Evolutionary conservation across 2,329 filamentous ascomycete species (phyloP), one percentile per base, ranked within the genome.

Genomic region (Chaetomium strumarium): DNA sequence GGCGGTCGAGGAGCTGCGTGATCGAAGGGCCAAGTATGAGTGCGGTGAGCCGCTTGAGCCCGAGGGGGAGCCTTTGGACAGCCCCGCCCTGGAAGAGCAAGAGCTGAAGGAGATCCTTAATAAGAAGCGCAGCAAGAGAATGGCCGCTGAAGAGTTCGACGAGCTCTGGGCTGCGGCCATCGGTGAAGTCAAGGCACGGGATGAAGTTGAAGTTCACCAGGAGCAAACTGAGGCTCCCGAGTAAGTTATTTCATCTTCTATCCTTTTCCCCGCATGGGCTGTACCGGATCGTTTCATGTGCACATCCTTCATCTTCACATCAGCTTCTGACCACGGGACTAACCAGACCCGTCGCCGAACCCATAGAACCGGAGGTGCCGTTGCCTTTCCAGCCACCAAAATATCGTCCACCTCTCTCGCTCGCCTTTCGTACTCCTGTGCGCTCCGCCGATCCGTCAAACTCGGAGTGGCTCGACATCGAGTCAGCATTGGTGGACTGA

Each of bases 371-470:
- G 70, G 75, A 77, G 70, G 73, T 80, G 77, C 80, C 79, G 73
- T 72, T 74, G 70, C 75, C 77, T 72, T 83, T 82, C 66, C 76
- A 75, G 68, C 69, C 70, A 73, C 76, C 76, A 74, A 74, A 70
- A 81, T 96, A 78, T 81, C 83, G 72, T 92, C 87, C 74, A 86
- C 81, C 77, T 95, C 89, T 77, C 87, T 95, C 85, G 87, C 91
- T 80, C 81, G 86, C 71, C 79, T 97, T 86, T 81, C 91, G 75
- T 77, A 96, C 86, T 68, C 74, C 75, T 96, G 89, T 73, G 81
- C 87, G 72, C 64, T 90, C 85, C 81, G 81, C 70, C 79, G 88
- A 75, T 88, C 84, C 72, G 71, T 91, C 81, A 77, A 85, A 74
- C 81, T 85, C 79, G 80, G 86, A 70, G 64, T 93, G 86, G 88